phyloP scores from a whole-genome alignment of 352 stramenopile species.

The Phytophthora pluvialis region DNA sequence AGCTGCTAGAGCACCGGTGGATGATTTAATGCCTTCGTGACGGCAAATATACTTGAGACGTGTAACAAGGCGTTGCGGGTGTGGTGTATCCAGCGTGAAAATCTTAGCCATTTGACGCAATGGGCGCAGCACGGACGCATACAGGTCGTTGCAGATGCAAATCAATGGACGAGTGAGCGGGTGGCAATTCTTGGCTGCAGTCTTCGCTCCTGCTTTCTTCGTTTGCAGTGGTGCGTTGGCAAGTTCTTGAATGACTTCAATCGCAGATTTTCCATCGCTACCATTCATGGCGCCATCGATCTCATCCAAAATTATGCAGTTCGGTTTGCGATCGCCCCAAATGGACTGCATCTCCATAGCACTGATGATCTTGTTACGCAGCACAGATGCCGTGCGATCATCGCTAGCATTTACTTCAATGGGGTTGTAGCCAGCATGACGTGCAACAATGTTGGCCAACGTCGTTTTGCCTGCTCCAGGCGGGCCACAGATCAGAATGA shows the following conservation, averaged over 20 bases:
- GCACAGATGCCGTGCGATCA: slow-evolving; percentile 92
- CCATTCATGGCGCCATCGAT: slow-evolving; percentile 96
- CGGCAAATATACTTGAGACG: slow-evolving; percentile 93
- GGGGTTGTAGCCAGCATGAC: slow-evolving; percentile 96
- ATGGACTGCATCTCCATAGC: slow-evolving; percentile 94
- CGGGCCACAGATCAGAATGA: slow-evolving; percentile 96
- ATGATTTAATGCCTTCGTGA: slow-evolving; percentile 86
- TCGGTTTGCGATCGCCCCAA: slow-evolving; percentile 90
- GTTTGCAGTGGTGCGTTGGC: slow-evolving; percentile 80
- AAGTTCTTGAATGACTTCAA: slow-evolving; percentile 94
- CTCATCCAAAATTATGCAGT: slow-evolving; percentile 98
- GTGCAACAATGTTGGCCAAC: slow-evolving; percentile 96
- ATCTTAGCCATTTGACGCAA: slow-evolving; percentile 94
- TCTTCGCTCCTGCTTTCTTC: slow-evolving; percentile 51
- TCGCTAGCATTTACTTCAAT: slow-evolving; percentile 99
- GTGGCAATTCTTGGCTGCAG: slow-evolving; percentile 51
- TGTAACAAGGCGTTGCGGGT: slow-evolving; percentile 88
- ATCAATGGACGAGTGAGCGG: slow-evolving; percentile 95
- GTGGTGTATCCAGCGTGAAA: slow-evolving; percentile 91
- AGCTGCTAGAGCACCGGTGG: slow-evolving; percentile 67
- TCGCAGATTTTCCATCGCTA: slow-evolving; percentile 81
- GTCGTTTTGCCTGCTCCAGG: slow-evolving; percentile 97
- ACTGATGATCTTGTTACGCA: slow-evolving; percentile 92
- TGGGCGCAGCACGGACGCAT: slow-evolving; percentile 94
- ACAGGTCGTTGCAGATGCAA: slow-evolving; percentile 99